These are phyloP conservation scores for Cytospora piceicola DNA, from an alignment of 2,329 filamentous ascomycete genomes.

Conservation along the genomic window DNA sequence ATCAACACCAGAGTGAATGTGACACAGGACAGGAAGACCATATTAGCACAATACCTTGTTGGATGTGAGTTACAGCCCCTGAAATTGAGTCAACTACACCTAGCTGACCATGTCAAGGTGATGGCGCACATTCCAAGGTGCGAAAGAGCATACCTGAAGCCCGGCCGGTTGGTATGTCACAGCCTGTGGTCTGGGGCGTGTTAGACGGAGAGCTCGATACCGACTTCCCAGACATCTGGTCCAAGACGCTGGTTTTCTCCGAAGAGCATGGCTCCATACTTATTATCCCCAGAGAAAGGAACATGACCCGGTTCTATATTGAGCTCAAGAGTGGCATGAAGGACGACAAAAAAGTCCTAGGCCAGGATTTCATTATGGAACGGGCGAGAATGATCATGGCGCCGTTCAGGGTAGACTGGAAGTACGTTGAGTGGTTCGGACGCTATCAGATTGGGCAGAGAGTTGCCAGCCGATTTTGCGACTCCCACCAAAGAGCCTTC, in stretches of 20 bases:
- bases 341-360: slow-evolving; percentile 36
- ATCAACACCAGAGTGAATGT: slow-evolving; percentile 57
- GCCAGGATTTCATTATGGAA: slow-evolving; percentile 62
- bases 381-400: slow-evolving; percentile 51
- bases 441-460: slow-evolving; percentile 62
- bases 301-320: slow-evolving; percentile 55
- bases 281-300: slow-evolving; percentile 61
- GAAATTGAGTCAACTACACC: background rate
- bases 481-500: slow-evolving; percentile 56
- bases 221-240: slow-evolving; percentile 65
- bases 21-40: slow-evolving; percentile 49
- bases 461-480: slow-evolving; percentile 62
- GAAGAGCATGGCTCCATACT: slow-evolving; percentile 60
- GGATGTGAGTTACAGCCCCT: slow-evolving; percentile 56
- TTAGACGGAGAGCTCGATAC: slow-evolving; percentile 61
- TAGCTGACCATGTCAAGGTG: slow-evolving; percentile 36
- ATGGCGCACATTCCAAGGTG: slow-evolving; percentile 60
- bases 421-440: slow-evolving; percentile 57
- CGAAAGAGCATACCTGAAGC: slow-evolving; percentile 50
- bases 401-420: slow-evolving; percentile 47
- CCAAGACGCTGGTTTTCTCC: slow-evolving; percentile 59
- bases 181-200: slow-evolving; percentile 55
- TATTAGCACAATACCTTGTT: slow-evolving; percentile 66
- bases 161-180: slow-evolving; percentile 46
- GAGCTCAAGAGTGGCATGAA: slow-evolving; percentile 34